A percentile compares a stretch with the other conserved stretches of the same genome.
These are phyloP conservation scores for Austroboletus rostrupii DNA, from an alignment of 1,284 basidiomycete species.

Conservation along the genomic window DNA sequence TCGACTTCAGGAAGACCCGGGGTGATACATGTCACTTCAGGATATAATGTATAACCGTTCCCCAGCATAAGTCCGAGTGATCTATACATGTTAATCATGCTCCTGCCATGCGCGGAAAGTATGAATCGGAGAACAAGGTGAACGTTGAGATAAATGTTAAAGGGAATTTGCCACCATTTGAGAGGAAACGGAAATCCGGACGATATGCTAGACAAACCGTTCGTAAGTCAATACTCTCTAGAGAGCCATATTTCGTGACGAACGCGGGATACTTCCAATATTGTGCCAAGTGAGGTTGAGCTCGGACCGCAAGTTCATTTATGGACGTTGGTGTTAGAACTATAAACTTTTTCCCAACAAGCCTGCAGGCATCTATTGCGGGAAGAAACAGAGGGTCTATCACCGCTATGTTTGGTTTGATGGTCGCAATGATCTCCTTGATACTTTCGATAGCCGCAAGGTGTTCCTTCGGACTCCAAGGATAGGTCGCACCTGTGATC, in stretches of 20 bases:
- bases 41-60: background rate
- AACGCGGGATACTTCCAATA: constrained; percentile 4
- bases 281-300: background rate
- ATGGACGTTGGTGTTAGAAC: background rate
- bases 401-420: background rate
- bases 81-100: background rate
- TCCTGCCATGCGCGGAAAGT: background rate
- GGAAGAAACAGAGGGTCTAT: background rate
- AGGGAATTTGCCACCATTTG: constrained; percentile 1
- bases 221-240: background rate
- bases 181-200: constrained; percentile 4
- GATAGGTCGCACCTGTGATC: background rate
- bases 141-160: constrained; percentile 3
- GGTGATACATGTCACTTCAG: background rate
- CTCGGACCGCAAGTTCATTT: background rate
- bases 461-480: constrained; percentile 1
- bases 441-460: background rate
- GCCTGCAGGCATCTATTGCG: constrained; percentile 1
- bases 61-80: background rate
- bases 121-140: background rate
- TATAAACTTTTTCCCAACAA: background rate
- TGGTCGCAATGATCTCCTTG: background rate
- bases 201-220: background rate
- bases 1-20: constrained; percentile 1
- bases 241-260: background rate